Conservation (phyloP, 1,139 yeast species). For the Dujonia santamariae region DNA sequence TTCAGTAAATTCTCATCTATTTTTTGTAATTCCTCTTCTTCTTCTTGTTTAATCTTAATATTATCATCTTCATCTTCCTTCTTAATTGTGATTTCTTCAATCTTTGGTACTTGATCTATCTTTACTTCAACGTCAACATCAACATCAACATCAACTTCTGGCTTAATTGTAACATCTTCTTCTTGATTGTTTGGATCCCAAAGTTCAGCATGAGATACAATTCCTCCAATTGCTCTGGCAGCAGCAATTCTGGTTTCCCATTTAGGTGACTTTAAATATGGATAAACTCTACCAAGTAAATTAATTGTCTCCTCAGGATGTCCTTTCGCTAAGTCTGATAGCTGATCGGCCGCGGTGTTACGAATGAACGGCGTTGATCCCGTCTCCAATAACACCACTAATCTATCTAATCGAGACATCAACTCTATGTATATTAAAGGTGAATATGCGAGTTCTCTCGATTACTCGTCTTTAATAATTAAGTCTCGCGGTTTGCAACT, state of each 20-base stretch:
- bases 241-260: conserved; percentile 98
- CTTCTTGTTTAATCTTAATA: conserved; percentile 40
- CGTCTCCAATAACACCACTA: conserved; percentile 80
- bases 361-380: conserved; percentile 94
- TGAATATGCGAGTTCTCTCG: not conserved
- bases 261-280: conserved; percentile 74
- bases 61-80: conserved; percentile 40
- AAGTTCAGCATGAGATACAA: conserved; percentile 68
- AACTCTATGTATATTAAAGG: not conserved
- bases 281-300: conserved; percentile 84
- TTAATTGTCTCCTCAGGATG: conserved; percentile 93
- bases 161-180: conserved; percentile 10
- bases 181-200: conserved; percentile 76
- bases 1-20: conserved; percentile 46
- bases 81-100: conserved; percentile 24
- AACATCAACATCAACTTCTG: conserved; percentile 13
- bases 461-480: not conserved
- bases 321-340: conserved; percentile 88
- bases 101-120: conserved; percentile 12
- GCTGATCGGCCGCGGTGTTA: conserved; percentile 95
- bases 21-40: conserved; percentile 44
- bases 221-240: conserved; percentile 93
- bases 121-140: conserved; percentile 23
- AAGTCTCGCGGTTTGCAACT: not conserved
- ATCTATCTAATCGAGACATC: conserved; percentile 62